phyloP scores from a whole-genome alignment of 306 rosid species.

The Cucumis cinereus region DNA sequence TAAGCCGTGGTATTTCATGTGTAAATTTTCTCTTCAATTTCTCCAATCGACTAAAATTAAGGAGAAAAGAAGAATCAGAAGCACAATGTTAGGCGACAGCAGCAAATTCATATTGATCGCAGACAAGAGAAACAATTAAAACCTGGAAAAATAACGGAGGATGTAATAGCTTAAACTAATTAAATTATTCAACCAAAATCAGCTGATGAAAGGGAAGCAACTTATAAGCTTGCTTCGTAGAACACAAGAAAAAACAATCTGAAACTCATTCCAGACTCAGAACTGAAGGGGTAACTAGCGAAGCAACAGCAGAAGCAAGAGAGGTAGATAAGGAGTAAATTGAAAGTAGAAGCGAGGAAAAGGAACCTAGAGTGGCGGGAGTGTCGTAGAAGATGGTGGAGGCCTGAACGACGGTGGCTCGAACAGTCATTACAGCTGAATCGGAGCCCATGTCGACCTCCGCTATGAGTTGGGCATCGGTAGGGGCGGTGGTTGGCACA shows the following conservation, averaged over 20 bases:
- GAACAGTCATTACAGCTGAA: slow-evolving; percentile 36
- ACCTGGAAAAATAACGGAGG: not conserved
- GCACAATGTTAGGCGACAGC: not conserved
- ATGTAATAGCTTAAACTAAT: not conserved
- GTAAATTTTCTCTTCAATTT: not conserved
- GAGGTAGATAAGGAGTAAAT: not conserved
- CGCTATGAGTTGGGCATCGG: slow-evolving; percentile 36
- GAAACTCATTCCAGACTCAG: not conserved
- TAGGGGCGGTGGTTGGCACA: slow-evolving; percentile 18
- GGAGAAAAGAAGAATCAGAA: not conserved
- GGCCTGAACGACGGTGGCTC: slow-evolving; percentile 91
- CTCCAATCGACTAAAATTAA: not conserved
- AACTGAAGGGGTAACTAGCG: not conserved
- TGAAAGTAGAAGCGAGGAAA: not conserved
- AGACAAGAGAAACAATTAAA: not conserved
- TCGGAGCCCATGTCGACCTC: slow-evolving; percentile 73
- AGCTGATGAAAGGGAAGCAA: not conserved
- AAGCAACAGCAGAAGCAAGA: not conserved
- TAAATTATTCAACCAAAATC: not conserved
- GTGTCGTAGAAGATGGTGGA: slow-evolving; percentile 88
- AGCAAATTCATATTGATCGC: not conserved
- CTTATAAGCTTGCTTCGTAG: not conserved
- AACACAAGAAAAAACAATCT: not conserved
- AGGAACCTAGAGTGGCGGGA: slow-evolving; percentile 66
- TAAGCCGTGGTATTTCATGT: not conserved